Conservation (phyloP, 768 basidiomycete genomes). For the Clathrus columnatus region DNA sequence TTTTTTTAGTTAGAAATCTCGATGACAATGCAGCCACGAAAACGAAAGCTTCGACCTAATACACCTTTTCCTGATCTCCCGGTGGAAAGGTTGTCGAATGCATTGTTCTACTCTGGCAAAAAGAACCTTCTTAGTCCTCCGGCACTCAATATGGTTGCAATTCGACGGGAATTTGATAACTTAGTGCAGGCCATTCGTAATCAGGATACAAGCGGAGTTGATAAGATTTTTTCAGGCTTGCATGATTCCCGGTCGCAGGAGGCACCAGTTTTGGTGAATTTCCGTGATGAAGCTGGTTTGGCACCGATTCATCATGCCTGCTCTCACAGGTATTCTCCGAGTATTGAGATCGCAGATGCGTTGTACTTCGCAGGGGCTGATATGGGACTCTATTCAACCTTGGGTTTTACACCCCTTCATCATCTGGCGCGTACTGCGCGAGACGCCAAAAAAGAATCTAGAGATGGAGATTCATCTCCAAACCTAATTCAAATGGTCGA, state of each 20-base stretch:
- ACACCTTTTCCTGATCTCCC: neutral
- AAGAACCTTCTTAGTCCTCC: constrained; percentile 5
- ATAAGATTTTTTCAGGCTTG: neutral
- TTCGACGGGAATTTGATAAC: neutral
- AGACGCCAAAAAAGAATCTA: neutral
- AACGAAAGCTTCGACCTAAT: neutral
- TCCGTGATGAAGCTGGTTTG: constrained; percentile 61
- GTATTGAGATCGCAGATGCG: constrained; percentile 54
- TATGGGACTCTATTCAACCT: constrained; percentile 63
- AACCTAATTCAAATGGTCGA: neutral
- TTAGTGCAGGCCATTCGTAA: constrained; percentile 3
- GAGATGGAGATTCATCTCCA: neutral
- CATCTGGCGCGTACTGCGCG: constrained; percentile 18
- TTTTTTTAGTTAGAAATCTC: neutral
- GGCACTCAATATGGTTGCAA: neutral
- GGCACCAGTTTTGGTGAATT: constrained; percentile 54
- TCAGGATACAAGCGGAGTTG: neutral
- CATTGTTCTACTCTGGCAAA: neutral
- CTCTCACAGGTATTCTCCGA: constrained; percentile 40
- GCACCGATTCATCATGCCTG: constrained; percentile 66
- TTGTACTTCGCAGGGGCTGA: constrained; percentile 74
- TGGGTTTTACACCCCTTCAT: constrained; percentile 21
- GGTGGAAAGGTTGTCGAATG: neutral
- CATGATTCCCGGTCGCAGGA: neutral
- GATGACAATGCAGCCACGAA: neutral